A percentile compares a stretch with the other conserved stretches of the same genome.
Evolutionary conservation across 1,284 basidiomycete species (phyloP).

Genomic region (Caloboletus inedulis): DNA sequence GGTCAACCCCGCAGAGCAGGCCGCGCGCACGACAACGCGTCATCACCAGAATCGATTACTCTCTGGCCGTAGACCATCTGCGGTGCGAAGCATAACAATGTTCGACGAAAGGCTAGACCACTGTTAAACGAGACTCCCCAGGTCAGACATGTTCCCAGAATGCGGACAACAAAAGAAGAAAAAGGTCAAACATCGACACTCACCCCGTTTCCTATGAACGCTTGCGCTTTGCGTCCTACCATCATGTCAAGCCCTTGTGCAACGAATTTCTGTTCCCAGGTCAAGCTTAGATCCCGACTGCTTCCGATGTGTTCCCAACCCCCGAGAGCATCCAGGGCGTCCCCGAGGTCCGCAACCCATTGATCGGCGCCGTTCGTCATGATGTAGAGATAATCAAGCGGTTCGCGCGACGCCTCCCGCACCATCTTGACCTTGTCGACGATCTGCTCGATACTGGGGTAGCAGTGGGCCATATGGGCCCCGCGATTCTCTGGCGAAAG

Average conservation of each 20-base stretch:
- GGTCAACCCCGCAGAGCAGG: no score
- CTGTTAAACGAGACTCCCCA: conserved; percentile 25
- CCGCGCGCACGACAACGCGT: not conserved
- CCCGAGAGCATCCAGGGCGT: conserved; percentile 35
- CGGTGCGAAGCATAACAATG: conserved; percentile 47
- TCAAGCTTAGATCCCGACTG: conserved; percentile 37
- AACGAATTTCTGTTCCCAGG: conserved; percentile 39
- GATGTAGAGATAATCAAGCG: conserved; percentile 41
- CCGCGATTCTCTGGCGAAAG: conserved; percentile 28
- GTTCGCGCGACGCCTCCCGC: conserved; percentile 23
- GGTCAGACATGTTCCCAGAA: not conserved
- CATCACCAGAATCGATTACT: conserved; percentile 32
- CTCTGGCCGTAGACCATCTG: conserved; percentile 12
- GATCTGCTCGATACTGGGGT: conserved; percentile 39
- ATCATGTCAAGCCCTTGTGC: conserved; percentile 45
- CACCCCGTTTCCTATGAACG: conserved; percentile 45
- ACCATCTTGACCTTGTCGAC: conserved; percentile 31
- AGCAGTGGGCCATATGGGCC: conserved; percentile 37
- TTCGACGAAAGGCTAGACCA: conserved; percentile 57
- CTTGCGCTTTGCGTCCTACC: conserved; percentile 40
- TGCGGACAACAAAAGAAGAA: not conserved
- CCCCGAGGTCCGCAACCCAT: conserved; percentile 46
- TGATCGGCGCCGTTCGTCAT: conserved; percentile 51
- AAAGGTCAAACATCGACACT: not conserved
- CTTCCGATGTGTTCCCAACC: conserved; percentile 25